phyloP scores from a whole-genome alignment of 2,329 filamentous ascomycete species.

The Tolypocladium guangdongense region DNA sequence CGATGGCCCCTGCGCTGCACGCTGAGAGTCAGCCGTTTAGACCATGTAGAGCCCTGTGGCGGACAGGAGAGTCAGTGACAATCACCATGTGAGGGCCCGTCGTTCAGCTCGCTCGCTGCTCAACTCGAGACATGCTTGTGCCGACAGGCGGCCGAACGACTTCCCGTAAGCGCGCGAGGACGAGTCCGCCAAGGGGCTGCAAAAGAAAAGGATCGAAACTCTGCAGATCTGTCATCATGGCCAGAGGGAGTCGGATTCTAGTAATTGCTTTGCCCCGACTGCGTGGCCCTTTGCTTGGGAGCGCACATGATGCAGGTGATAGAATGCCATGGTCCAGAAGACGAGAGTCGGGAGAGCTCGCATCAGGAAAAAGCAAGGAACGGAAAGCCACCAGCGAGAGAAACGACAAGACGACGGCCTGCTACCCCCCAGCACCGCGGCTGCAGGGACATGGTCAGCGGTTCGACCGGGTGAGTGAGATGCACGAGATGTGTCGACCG shows the following conservation, averaged over 20 bases:
- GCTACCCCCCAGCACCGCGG: not conserved
- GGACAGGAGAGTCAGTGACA: not conserved
- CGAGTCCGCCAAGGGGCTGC: not conserved
- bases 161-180: not conserved
- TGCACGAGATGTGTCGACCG: not conserved
- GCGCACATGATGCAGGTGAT: no score
- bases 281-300: no score
- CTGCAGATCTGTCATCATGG: not conserved
- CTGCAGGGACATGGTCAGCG: not conserved
- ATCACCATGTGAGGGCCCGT: not conserved
- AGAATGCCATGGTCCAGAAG: no score
- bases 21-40: not conserved
- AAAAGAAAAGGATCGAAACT: not conserved
- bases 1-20: not conserved
- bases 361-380: not conserved
- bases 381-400: not conserved
- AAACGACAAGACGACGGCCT: not conserved
- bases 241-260: not conserved
- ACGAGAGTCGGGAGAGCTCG: not conserved
- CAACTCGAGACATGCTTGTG: not conserved
- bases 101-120: not conserved
- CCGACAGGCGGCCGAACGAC: not conserved
- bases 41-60: not conserved
- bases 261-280: not conserved
- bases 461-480: not conserved